Conservation (phyloP, 2,329 filamentous ascomycete genomes). For the Colletotrichum destructivum region DNA sequence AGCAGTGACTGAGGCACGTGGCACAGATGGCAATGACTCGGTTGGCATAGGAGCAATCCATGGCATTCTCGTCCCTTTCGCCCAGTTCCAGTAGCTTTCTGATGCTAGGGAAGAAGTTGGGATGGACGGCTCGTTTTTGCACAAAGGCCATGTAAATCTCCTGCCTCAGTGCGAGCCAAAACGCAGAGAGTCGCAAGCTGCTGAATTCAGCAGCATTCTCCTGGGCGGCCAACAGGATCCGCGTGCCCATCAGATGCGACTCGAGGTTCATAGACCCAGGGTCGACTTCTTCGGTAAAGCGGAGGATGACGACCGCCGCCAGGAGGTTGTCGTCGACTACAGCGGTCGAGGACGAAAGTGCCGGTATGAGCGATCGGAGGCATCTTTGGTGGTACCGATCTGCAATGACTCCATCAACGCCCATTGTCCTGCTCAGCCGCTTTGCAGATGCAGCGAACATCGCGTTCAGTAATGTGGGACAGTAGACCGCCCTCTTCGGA, state of each 20-base stretch:
- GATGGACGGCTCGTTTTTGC: slow-evolving; percentile 48
- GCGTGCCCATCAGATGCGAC: slow-evolving; percentile 49
- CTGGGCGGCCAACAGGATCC: slow-evolving; percentile 49
- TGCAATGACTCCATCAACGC: slow-evolving; percentile 45
- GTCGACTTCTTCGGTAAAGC: slow-evolving; percentile 49
- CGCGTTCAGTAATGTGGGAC: slow-evolving; percentile 49
- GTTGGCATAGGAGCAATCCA: slow-evolving; percentile 47
- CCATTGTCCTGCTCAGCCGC: slow-evolving; percentile 44
- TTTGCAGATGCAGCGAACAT: slow-evolving; percentile 49
- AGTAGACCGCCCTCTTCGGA: slow-evolving; percentile 47
- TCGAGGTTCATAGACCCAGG: slow-evolving; percentile 41
- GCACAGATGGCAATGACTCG: slow-evolving; percentile 49
- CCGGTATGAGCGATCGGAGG: slow-evolving; percentile 47
- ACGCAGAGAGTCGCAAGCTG: slow-evolving; percentile 48
- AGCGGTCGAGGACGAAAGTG: slow-evolving; percentile 46
- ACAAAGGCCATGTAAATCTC: slow-evolving; percentile 52
- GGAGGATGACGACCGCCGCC: slow-evolving; percentile 50
- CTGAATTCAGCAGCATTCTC: slow-evolving; percentile 48
- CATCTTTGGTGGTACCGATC: slow-evolving; percentile 50
- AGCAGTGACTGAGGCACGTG: slow-evolving; percentile 49
- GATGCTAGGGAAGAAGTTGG: slow-evolving; percentile 45
- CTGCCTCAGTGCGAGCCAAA: slow-evolving; percentile 49
- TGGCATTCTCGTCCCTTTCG: slow-evolving; percentile 7
- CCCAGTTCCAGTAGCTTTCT: slow-evolving; percentile 45
- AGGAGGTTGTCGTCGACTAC: slow-evolving; percentile 50